Evolutionary conservation across 805 yeast genomes (phyloP), one percentile per base, ranked within the genome.

Genomic region (Zygoascus bituminiphila): DNA sequence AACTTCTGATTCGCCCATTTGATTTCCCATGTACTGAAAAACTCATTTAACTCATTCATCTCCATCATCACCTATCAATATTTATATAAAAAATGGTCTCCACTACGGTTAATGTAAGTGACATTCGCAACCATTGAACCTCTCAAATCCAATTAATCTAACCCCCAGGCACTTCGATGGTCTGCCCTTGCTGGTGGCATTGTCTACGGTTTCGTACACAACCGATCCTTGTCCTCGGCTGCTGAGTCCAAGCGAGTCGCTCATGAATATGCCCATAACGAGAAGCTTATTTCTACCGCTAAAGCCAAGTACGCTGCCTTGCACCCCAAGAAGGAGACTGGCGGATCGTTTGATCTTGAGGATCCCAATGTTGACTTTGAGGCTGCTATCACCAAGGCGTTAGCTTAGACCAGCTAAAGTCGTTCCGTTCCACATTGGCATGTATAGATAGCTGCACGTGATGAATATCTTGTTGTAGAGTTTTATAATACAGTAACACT

Each of bases 311-410:
- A 76, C 71, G 88, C 87, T 58, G 83, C 78, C 68, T 70, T 79
- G 62, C 69, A 76, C 61, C 67, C 63, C 31, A 55, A 65, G 42
- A 55, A 63, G n/a, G 46, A 58, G 17, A 42, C 52, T 17, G 59
- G 69, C 25, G 68, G 74, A n/a, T 57, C 69, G 41, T 72, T 75
- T 46, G 76, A 89, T 71, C 75, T 88, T 65, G 91, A 87, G 62
- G 95, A 88, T 70, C 93, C 95, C 57, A 84, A 88, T 72, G 77
- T 88, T 67, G 98, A 89, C 67, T 77, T 84, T 60, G 96, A 65
- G 49, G 64, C 66, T 57, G 62, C 55, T 55, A 57, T 66, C 44
- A 62, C 49, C 37, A 50, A 56, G 47, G 57, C 57, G 42, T 35
- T 54, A 44, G 47, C 47, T 42, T 41, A 41, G 20, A 38, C 5